phyloP scores from a whole-genome alignment of 768 basidiomycete genomes.

The Xanthoconium stramineum region DNA sequence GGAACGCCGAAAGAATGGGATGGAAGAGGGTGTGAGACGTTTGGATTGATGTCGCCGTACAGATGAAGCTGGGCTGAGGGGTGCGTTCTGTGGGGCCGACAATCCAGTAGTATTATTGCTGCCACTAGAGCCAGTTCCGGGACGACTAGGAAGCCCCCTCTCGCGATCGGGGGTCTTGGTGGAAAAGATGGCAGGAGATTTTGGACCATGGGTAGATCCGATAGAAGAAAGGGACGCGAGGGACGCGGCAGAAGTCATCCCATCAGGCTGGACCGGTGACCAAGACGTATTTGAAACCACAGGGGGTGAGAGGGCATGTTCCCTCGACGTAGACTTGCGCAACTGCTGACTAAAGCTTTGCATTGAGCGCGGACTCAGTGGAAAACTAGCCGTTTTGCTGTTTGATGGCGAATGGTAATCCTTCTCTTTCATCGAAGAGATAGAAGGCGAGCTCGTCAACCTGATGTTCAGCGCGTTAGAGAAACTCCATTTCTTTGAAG shows the following conservation, averaged over 20 bases:
- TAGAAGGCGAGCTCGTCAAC: slow-evolving; percentile 63
- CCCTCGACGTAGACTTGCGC: slow-evolving; percentile 68
- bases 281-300: slow-evolving; percentile 48
- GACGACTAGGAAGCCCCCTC: slow-evolving; percentile 52
- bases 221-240: slow-evolving; percentile 71
- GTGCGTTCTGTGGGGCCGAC: slow-evolving; percentile 51
- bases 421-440: slow-evolving; percentile 48
- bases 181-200: slow-evolving; percentile 40
- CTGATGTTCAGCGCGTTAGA: slow-evolving; percentile 81
- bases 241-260: slow-evolving; percentile 77
- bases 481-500: slow-evolving; percentile 97
- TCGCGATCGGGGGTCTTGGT: slow-evolving; percentile 63
- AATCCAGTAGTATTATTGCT: slow-evolving; percentile 63
- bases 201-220: slow-evolving; percentile 57
- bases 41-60: slow-evolving; percentile 63
- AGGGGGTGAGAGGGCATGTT: slow-evolving; percentile 49
- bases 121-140: slow-evolving; percentile 73
- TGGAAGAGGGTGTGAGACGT: slow-evolving; percentile 87
- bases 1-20: slow-evolving; percentile 91
- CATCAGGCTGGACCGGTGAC: slow-evolving; percentile 70
- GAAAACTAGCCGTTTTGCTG: slow-evolving; percentile 51
- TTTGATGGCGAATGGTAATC: slow-evolving; percentile 30
- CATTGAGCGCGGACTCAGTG: slow-evolving; percentile 64
- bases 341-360: slow-evolving; percentile 60
- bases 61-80: slow-evolving; percentile 72